A percentile compares a stretch with the other conserved stretches of the same genome.
These are phyloP conservation scores for Colletotrichum tabaci DNA, from an alignment of 2,329 filamentous ascomycete species.

Conservation along the genomic window DNA sequence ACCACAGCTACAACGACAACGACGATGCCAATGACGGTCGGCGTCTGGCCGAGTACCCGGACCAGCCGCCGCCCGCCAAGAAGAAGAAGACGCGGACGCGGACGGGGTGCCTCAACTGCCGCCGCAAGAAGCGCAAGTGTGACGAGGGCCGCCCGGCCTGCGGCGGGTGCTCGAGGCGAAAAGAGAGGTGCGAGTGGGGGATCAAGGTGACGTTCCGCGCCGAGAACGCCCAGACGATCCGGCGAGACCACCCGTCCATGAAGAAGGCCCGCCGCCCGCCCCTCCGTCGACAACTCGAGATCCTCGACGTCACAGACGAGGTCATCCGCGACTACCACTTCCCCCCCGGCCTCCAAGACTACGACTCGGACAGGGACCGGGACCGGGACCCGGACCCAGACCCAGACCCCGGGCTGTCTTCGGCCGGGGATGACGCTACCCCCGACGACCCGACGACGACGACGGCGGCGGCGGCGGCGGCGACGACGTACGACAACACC, in stretches of 20 bases:
- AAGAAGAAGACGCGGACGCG: conserved; percentile 53
- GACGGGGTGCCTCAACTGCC: conserved; percentile 56
- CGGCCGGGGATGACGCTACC: not conserved
- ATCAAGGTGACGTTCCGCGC: conserved; percentile 55
- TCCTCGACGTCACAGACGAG: conserved; percentile 55
- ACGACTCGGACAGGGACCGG: conserved; percentile 32
- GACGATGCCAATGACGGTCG: not conserved
- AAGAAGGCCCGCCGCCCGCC: conserved; percentile 47
- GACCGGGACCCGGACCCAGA: conserved; percentile 33
- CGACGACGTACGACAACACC: not conserved
- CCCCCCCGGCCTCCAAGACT: conserved; percentile 41
- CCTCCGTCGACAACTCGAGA: conserved; percentile 50
- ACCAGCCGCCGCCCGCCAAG: conserved; percentile 30
- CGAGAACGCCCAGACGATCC: conserved; percentile 54
- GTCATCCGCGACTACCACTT: conserved; percentile 55
- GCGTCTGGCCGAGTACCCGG: conserved; percentile 14
- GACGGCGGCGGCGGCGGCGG: not conserved
- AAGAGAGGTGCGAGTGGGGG: conserved; percentile 55
- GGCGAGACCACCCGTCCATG: conserved; percentile 54
- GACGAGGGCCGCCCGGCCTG: conserved; percentile 55
- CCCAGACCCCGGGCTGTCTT: conserved; percentile 10
- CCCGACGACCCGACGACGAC: not conserved
- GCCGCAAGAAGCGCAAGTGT: conserved; percentile 57
- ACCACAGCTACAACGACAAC: no score
- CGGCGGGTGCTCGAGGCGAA: conserved; percentile 51